Base-by-base conservation (phyloP, 805 yeast species). In the Starmerella cellae region DNA sequence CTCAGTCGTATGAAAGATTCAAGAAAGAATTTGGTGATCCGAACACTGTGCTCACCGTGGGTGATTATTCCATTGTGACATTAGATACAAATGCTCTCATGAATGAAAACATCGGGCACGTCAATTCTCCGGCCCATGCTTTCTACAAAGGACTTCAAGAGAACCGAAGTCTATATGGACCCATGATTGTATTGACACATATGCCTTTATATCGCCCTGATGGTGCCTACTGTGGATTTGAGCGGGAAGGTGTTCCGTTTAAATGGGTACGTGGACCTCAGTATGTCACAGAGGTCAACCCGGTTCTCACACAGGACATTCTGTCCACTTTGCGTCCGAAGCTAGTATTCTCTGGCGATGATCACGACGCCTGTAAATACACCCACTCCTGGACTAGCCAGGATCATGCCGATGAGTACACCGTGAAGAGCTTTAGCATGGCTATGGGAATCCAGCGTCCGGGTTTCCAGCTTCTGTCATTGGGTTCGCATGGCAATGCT, bases 341-440 rank as follows among this genome's bases (percentile, higher is more conserved):
- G 14, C 60, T 77, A 10, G 68, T 82, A 3, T 82, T 85, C 55
- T 75, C 93, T 5, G 99, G 98, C 1, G 99, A 91, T 59, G 98
- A 91, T 59, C 99, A 91, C 63, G 98, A 91, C 59, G 85, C 83
- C 53, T 91, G 99, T 59, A 83, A 81, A 50, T 70, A 79, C 24
- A 62, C 63, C 18, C 96, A 88, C 57, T 43, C 52, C 4, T 63
- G 56, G 48, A 4, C 24, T 17, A 39, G 47, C n/a, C 34, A 31
- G 5, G 40, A 28, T 5, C 41, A 43, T 10, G 53, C 49, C 2
- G 78, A 77, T 39, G 98, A 91, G 58, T 75, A 80, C 49, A 83
- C 95, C 0, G 85, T 87, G 23, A 91, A 91, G 60, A 75, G 94
- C 3, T 75, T 80, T 40, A 79, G 95, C 13, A 82, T 91, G 94